phyloP scores from a whole-genome alignment of 768 basidiomycete species.

The Psilocybe cubensis region DNA sequence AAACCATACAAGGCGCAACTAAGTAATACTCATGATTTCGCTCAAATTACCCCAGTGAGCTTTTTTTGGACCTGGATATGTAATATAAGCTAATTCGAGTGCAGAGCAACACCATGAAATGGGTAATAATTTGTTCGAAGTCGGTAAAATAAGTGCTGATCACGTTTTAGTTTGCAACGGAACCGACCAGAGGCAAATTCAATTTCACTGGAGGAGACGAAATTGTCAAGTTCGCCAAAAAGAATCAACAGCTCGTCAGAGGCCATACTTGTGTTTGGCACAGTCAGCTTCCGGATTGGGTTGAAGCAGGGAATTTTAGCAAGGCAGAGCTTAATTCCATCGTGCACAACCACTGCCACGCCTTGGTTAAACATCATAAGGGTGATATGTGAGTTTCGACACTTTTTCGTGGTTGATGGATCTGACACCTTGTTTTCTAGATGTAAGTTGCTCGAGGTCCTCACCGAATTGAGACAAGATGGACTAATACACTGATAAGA shows the following conservation, averaged over 20 bases:
- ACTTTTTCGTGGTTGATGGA: neutral
- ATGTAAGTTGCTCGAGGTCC: slow-evolving; percentile 4
- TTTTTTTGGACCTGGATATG: neutral
- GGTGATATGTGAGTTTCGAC: slow-evolving; percentile 45
- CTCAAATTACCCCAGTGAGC: slow-evolving; percentile 47
- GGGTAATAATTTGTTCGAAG: slow-evolving; percentile 34
- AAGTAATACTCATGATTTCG: slow-evolving; percentile 41
- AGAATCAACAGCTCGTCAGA: slow-evolving; percentile 46
- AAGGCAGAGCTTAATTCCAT: slow-evolving; percentile 44
- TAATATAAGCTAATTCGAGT: too few species aligned
- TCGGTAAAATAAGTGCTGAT: neutral
- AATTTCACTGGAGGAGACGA: slow-evolving; percentile 51
- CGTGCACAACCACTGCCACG: slow-evolving; percentile 49
- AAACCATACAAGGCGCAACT: slow-evolving; percentile 41
- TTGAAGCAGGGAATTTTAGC: slow-evolving; percentile 43
- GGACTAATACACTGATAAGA: slow-evolving; percentile 28
- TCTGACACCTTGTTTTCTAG: neutral
- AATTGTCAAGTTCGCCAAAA: slow-evolving; percentile 47
- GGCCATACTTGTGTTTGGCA: slow-evolving; percentile 54
- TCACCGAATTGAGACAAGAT: neutral
- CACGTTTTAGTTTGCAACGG: slow-evolving; percentile 49
- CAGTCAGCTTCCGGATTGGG: slow-evolving; percentile 56
- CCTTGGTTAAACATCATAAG: slow-evolving; percentile 52
- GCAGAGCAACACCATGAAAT: slow-evolving; percentile 58
- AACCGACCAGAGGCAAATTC: slow-evolving; percentile 51